Conservation (phyloP, 805 yeast species). For the Candida pini region DNA sequence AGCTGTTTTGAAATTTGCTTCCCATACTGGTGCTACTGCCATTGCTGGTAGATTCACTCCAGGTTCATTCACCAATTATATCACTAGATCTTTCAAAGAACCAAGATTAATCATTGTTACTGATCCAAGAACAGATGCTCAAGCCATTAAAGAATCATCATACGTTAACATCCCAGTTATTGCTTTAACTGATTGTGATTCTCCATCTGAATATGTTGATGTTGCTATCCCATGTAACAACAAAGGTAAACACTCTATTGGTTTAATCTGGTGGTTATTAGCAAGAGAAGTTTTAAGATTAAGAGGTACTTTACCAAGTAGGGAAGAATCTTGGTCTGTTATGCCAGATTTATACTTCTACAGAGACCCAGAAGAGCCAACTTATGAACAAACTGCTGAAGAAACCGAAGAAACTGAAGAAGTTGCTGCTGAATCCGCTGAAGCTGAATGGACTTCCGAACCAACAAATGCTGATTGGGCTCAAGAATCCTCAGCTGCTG, state of each 20-base stretch:
- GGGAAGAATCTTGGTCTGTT: constrained; percentile 96
- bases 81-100: constrained; percentile 99
- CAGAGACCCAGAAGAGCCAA: constrained; percentile 99
- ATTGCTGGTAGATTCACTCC: constrained; percentile 99
- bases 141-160: constrained; percentile 99
- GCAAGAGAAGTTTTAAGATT: constrained; percentile 99
- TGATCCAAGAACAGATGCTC: constrained; percentile 99
- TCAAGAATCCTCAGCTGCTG: constrained; percentile 46
- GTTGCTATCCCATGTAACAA: constrained; percentile 99
- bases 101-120: constrained; percentile 99
- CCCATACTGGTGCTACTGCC: constrained; percentile 99
- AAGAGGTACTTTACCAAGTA: constrained; percentile 95
- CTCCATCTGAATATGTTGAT: constrained; percentile 98
- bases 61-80: constrained; percentile 99
- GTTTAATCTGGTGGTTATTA: constrained; percentile 99
- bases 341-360: constrained; percentile 99
- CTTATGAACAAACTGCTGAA: constrained; percentile 61
- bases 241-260: constrained; percentile 99
- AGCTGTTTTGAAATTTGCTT: constrained; percentile 98
- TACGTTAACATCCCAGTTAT: constrained; percentile 99
- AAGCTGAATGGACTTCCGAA: constrained; percentile 56
- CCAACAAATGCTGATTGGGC: constrained; percentile 74
- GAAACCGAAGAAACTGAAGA: constrained; percentile 61
- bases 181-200: constrained; percentile 97
- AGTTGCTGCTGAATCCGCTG: constrained; percentile 59